A percentile compares a stretch with the other conserved stretches of the same genome.
These are phyloP conservation scores for Aphanomyces astaci DNA, from an alignment of 352 stramenopile genomes.

Conservation along the genomic window DNA sequence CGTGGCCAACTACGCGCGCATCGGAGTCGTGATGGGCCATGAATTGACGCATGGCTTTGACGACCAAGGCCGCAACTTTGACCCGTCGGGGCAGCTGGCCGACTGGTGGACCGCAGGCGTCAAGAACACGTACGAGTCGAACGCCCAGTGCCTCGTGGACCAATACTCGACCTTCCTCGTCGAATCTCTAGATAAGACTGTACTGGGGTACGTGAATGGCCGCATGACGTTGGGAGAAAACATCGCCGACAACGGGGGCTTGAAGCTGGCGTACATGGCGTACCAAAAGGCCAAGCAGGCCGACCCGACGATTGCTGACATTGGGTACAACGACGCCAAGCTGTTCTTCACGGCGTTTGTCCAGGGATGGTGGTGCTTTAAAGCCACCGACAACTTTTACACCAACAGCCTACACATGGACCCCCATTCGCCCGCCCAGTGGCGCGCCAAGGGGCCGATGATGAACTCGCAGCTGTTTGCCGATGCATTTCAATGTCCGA, in stretches of 20 bases:
- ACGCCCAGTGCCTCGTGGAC: constrained; percentile 41
- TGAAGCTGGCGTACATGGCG: constrained; percentile 75
- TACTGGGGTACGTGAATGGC: constrained; percentile 70
- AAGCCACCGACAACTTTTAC: constrained; percentile 34
- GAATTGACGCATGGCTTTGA: constrained; percentile 93
- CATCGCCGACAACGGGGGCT: constrained; percentile 84
- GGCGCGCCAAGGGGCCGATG: constrained; percentile 51
- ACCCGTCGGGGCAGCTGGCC: constrained; percentile 71
- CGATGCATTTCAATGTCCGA: constrained; percentile 47
- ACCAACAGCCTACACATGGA: constrained; percentile 43
- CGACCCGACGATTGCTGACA: constrained; percentile 1
- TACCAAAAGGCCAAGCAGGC: constrained; percentile 45
- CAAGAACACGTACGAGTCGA: constrained; percentile 37
- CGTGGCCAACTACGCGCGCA: constrained; percentile 86
- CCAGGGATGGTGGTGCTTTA: constrained; percentile 64
- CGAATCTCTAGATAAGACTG: constrained; percentile 28
- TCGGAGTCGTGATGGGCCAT: constrained; percentile 89
- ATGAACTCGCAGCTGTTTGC: constrained; percentile 63
- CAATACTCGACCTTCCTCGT: constrained; percentile 58
- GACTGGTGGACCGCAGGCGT: constrained; percentile 85
- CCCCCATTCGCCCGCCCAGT: constrained; percentile 48
- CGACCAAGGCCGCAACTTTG: constrained; percentile 85
- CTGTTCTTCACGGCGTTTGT: constrained; percentile 66
- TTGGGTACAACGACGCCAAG: constrained; percentile 32
- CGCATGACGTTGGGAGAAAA: constrained; percentile 88